Base-by-base conservation (phyloP, 2,329 filamentous ascomycete genomes). In the Aspergillus unguis region DNA sequence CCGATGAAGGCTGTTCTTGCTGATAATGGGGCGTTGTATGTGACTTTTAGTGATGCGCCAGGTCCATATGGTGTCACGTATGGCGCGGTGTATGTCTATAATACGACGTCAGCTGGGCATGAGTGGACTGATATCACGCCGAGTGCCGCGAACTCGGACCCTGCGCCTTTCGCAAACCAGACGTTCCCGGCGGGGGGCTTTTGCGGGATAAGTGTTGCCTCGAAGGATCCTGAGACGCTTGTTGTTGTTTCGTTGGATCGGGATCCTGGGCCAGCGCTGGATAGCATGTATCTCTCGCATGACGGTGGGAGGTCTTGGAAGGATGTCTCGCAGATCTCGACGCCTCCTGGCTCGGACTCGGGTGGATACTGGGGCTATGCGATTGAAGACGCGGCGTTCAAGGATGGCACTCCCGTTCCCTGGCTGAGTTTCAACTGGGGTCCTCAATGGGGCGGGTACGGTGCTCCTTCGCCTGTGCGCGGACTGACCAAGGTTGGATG, bases 381-480 rank as follows among this genome's bases (percentile, higher is more conserved):
- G 11, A 57, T 57, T 37, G 52, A 37, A 11, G 52, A 57, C 4
- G 55, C 55, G 7, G 55, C 55, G 5, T 50, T 57, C 25, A 37
- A 48, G 10, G 54, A 57, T 10, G 55, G 55, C 40, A 57, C 55
- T 3, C 17, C 9, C 10, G 55, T 57, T 28, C 47, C 48, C 3
- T 57, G 55, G 55, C 33, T 57, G 32, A 57, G 55, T 38, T 57
- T 57, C 49, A 55, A 57, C 37, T 57, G 55, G 55, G 52, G 55
- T 1, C 55, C 52, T 32, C 52, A 50, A 27, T 57, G 55, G 55
- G 52, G 52, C 10, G 55, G 55, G 5, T 57, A 57, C 28, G 55
- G 55, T 29, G 55, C 55, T 4, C 55, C 55, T 0, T 57, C 55
- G 5, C 55, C 55, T 25, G 43, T 57, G 33, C 37, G 27, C 6